Percentiles rank a stretch among this genome's conserved stretches.
phyloP scores from a whole-genome alignment of 768 basidiomycete genomes.

The Boletus reticulatus region DNA sequence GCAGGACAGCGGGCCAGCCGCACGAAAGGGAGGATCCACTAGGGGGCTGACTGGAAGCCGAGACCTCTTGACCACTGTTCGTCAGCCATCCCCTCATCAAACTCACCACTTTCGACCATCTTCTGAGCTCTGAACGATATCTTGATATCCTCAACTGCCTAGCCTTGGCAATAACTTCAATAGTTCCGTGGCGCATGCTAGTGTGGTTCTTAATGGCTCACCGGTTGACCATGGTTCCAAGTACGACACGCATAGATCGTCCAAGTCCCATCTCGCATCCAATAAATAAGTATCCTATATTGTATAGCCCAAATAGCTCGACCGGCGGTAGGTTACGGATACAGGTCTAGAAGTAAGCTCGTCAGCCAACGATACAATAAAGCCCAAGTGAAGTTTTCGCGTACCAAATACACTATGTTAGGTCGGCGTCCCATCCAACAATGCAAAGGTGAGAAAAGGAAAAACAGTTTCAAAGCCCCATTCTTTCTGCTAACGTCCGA shows the following conservation, averaged over 20 bases:
- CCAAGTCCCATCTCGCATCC: neutral
- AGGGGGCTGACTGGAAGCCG: slow-evolving; percentile 6
- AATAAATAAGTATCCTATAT: slow-evolving; percentile 31
- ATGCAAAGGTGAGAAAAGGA: slow-evolving; percentile 17
- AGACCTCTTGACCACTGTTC: neutral
- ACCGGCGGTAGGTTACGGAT: slow-evolving; percentile 29
- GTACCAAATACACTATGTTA: slow-evolving; percentile 39
- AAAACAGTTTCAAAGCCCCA: slow-evolving; percentile 59
- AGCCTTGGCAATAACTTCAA: neutral
- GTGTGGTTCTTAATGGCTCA: too few species aligned
- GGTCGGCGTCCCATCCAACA: slow-evolving; percentile 19
- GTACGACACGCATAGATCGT: neutral
- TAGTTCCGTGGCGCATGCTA: neutral
- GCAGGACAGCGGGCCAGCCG: neutral
- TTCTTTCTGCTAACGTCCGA: slow-evolving; percentile 83
- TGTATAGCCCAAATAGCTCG: slow-evolving; percentile 20
- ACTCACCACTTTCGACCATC: neutral
- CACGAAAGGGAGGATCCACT: neutral
- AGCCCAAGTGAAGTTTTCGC: slow-evolving; percentile 14
- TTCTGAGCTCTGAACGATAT: neutral
- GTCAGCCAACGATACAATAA: slow-evolving; percentile 33
- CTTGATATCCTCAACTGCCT: neutral
- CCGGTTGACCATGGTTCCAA: too few species aligned
- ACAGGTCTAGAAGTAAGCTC: slow-evolving; percentile 27
- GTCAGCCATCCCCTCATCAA: slow-evolving; percentile 5